Evolutionary conservation across 768 basidiomycete species (phyloP).

Genomic region (Lactarius tabidus): DNA sequence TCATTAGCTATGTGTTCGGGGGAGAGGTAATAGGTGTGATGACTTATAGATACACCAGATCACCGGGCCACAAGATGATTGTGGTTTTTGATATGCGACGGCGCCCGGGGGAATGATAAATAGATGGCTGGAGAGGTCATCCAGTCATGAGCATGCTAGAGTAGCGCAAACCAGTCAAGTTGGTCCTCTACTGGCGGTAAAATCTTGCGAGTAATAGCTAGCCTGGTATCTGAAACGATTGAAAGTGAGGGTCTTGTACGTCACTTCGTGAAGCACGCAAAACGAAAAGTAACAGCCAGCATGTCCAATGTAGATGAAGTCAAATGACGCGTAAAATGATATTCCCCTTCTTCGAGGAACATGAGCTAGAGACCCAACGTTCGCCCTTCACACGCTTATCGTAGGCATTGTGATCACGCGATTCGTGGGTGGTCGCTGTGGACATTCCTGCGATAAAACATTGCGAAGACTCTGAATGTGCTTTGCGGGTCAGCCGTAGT

Average conservation of each 20-base stretch:
- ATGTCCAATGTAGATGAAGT: not conserved
- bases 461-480: not conserved
- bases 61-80: not conserved
- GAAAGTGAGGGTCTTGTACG: not conserved
- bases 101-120: not conserved
- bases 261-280: not conserved
- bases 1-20: not conserved
- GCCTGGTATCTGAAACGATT: not conserved
- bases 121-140: not conserved
- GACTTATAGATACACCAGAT: not conserved
- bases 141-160: not conserved
- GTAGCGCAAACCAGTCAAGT: not conserved
- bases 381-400: not conserved
- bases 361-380: not conserved
- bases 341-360: not conserved
- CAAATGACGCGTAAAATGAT: not conserved
- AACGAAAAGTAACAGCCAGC: not conserved
- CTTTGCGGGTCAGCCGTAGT: not conserved
- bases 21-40: not conserved
- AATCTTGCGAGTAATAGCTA: not conserved
- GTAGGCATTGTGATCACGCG: not conserved
- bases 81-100: not conserved
- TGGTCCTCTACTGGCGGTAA: too few species aligned
- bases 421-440: not conserved
- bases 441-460: not conserved